These are phyloP conservation scores for Lentinula raphanica DNA, from an alignment of 768 basidiomycete genomes.

Conservation along the genomic window DNA sequence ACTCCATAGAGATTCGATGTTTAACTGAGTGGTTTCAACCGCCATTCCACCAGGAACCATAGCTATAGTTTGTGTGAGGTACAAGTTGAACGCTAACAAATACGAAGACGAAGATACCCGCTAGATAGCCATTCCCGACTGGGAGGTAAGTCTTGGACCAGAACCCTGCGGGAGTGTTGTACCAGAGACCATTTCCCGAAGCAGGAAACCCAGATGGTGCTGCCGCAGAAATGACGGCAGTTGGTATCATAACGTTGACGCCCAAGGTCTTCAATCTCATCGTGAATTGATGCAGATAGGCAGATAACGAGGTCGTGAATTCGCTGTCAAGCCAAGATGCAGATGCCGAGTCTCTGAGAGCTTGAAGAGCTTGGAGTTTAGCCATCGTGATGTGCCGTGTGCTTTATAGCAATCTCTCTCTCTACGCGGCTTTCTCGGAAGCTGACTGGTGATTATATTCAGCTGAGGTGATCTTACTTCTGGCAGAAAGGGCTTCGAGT, in stretches of 20 bases:
- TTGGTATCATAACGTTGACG: neutral
- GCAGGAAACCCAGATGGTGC: slow-evolving; percentile 50
- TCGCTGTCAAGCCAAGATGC: neutral
- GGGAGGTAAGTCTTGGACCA: slow-evolving; percentile 66
- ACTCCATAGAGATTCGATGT: slow-evolving; percentile 74
- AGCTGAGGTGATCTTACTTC: no score
- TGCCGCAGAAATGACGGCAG: slow-evolving; percentile 12
- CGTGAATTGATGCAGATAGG: neutral
- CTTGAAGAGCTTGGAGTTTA: neutral
- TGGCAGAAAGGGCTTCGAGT: neutral
- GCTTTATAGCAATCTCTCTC: neutral
- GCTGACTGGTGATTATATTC: neutral
- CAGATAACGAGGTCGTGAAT: neutral
- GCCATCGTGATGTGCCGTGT: neutral
- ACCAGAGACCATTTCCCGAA: slow-evolving; percentile 78
- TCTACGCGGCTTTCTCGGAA: neutral
- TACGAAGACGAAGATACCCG: slow-evolving; percentile 38
- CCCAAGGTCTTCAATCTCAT: neutral
- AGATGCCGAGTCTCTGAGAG: neutral
- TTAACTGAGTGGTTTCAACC: slow-evolving; percentile 60
- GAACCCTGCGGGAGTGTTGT: slow-evolving; percentile 40
- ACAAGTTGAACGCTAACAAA: neutral
- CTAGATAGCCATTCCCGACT: slow-evolving; percentile 70
- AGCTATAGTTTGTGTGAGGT: slow-evolving; percentile 31
- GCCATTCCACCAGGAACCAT: slow-evolving; percentile 59